Conservation (phyloP, 148 eudicot genomes). For the Drosera capensis region DNA sequence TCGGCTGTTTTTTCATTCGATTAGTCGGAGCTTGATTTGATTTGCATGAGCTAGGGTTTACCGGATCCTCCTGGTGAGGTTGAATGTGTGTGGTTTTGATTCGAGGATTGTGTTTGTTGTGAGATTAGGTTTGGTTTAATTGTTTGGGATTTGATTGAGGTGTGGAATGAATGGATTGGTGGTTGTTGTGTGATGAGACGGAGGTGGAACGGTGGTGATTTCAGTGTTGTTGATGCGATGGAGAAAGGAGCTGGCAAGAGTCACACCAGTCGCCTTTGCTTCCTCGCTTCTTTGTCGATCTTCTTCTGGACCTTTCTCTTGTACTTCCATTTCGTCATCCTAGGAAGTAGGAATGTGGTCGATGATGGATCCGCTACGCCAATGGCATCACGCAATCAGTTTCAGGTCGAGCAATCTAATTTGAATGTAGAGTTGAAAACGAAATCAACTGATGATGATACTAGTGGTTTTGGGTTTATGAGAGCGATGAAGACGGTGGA, state of each 20-base stretch:
- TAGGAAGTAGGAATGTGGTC: constrained; percentile 25
- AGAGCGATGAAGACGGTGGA: constrained; percentile 54
- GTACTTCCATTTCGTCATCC: constrained; percentile 48
- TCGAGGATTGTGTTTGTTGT: too few species aligned
- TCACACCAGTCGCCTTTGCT: constrained; percentile 36
- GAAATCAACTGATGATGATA: constrained; percentile 17
- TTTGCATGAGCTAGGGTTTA: too few species aligned
- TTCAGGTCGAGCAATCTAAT: constrained; percentile 12
- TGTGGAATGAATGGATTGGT: too few species aligned
- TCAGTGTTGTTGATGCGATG: constrained; percentile 32
- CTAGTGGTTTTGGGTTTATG: constrained; percentile 19
- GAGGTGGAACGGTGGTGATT: constrained; percentile 22
- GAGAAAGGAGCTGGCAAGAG: constrained; percentile 51
- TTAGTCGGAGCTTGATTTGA: too few species aligned
- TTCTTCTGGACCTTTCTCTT: constrained; percentile 61
- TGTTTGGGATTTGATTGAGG: too few species aligned
- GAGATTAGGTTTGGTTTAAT: too few species aligned
- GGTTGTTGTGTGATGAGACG: constrained; percentile 32
- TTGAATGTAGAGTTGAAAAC: constrained; percentile 3
- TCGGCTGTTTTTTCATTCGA: too few species aligned
- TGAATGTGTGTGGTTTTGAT: too few species aligned
- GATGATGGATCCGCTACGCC: constrained; percentile 6
- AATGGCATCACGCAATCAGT: constrained; percentile 19
- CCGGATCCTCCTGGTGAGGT: too few species aligned
- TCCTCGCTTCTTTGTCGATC: constrained; percentile 37